phyloP scores from a whole-genome alignment of 1,139 yeast species.

The Blastobotrys aristatus region DNA sequence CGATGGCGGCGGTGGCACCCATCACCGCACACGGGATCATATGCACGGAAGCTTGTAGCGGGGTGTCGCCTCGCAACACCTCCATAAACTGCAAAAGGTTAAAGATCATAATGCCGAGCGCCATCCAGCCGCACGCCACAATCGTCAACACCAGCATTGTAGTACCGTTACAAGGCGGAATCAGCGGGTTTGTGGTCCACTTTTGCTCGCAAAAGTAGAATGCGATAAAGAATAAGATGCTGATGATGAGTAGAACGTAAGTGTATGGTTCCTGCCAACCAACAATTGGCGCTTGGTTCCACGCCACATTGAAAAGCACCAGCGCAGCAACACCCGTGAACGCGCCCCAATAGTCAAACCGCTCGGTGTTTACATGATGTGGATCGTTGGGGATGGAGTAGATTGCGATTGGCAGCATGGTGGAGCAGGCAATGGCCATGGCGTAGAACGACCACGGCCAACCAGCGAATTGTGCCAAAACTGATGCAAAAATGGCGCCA shows the following conservation, averaged over 20 bases:
- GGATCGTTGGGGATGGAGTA: constrained; percentile 41
- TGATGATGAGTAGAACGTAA: constrained; percentile 48
- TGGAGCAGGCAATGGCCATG: constrained; percentile 37
- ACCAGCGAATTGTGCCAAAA: constrained; percentile 42
- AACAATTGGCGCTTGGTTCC: constrained; percentile 59
- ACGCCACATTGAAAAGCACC: constrained; percentile 49
- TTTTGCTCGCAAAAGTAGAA: constrained; percentile 39
- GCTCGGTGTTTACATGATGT: constrained; percentile 11
- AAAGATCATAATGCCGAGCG: constrained; percentile 55
- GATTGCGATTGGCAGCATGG: constrained; percentile 34
- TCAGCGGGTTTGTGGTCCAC: constrained; percentile 39
- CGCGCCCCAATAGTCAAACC: constrained; percentile 47
- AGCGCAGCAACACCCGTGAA: constrained; percentile 46
- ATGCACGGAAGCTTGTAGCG: constrained; percentile 41
- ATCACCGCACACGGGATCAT: constrained; percentile 39
- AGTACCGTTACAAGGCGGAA: constrained; percentile 44
- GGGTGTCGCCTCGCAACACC: constrained; percentile 34
- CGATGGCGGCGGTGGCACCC: constrained; percentile 46
- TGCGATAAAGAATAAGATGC: constrained; percentile 37
- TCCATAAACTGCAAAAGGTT: constrained; percentile 41
- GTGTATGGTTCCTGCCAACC: constrained; percentile 53
- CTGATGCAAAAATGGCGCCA: constrained; percentile 46
- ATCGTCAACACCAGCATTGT: constrained; percentile 46
- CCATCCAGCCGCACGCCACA: constrained; percentile 55
- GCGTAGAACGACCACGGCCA: constrained; percentile 61